Evolutionary conservation across 139 green algal genomes (phyloP), one percentile per base, ranked within the genome.

Genomic region (Dunaliella primolecta): DNA sequence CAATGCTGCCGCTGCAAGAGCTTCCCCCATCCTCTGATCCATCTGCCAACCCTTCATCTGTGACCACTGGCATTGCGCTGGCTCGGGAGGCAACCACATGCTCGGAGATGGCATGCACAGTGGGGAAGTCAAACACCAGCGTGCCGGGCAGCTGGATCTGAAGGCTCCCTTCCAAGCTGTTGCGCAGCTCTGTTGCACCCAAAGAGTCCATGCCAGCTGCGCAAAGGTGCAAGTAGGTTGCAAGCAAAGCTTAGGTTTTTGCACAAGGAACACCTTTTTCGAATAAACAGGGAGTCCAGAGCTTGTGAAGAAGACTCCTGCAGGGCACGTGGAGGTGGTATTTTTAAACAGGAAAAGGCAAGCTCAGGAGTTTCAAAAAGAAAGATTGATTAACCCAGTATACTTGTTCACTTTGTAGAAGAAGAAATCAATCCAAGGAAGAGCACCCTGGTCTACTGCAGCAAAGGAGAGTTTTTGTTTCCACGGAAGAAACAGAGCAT

Each of bases 91-190:
- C 46, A 15, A 7, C 46, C 2, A 81, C 38, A 30, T 55, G 32
- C 75, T 74, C 37, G n/a, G 80, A 55, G 56, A 84, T 38, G 30
- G 90, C 93, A 15, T 84, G 64, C 0, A 90, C 29, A 1, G 91
- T 91, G 37, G 95, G 95, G 90, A 96, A 97, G 88, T 98, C 95
- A 90, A 97, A 98, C 33, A 97, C 88, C 75, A 98, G 89, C 0
- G 95, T 98, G 56, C 79, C 80, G 3, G 95, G 94, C 78, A 98
- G 91, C 38, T 89, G 76, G 30, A 95, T 21, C 20, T 88, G 89
- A 74, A 98, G 55, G 25, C 83, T 76, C 0, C 89, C 64, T 31
- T 93, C 81, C 36, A 96, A 86, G 0, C 83, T 75, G 72, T 91
- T 94, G n/a, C 88, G 89, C 33, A 96, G 93, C 91, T 97, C 93